Base-by-base conservation (phyloP, 495 filamentous ascomycete species). In the Terfezia claveryi region DNA sequence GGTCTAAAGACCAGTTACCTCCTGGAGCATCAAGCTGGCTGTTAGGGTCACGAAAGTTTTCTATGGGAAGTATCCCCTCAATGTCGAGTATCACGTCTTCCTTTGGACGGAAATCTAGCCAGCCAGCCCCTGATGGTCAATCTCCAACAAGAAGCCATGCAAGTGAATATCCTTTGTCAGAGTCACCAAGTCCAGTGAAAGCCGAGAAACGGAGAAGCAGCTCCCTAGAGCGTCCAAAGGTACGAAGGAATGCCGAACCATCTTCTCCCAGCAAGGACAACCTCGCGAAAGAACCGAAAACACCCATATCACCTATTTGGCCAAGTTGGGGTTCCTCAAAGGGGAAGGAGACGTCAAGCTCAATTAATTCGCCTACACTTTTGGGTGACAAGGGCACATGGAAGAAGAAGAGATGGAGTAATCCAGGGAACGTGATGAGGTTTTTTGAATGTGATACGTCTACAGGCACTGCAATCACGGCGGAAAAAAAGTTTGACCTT, bases 1-100 rank as follows among this genome's bases (percentile, higher is more conserved):
- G 89, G 80, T 92, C 83, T 12, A 77, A 79, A 50, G 87, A 94
- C 56, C 68, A 79, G 2, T 68, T 98, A 49, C 83, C 88, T 10
- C 41, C 41, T 20, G 41, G 41, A 14, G 41, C 41, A 14, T 46
- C 41, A 20, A 46, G 41, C 88, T 81, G 10, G 59, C 59, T 16
- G 37, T 38, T 38, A 62, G 61, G 60, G 52, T 38, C 37, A 44
- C 41, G 38, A 53, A 51, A n/a, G 56, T 50, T 27, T 54, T 54
- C 12, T 52, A 56, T 59, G 57, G 56, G 55, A 50, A 57, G 17
- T 60, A 63, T 38, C n/a, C 61, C n/a, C 59, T 52, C 38, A 63
- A 63, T 54, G 54, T 59, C 17, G 63, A 46, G 41, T 46, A 46
- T 46, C 41, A 46, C 41, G 8, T 46, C 41, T 46, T 14, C 14